Conservation (phyloP, 306 rosid genomes). For the Sphenostylis stenocarpa region DNA sequence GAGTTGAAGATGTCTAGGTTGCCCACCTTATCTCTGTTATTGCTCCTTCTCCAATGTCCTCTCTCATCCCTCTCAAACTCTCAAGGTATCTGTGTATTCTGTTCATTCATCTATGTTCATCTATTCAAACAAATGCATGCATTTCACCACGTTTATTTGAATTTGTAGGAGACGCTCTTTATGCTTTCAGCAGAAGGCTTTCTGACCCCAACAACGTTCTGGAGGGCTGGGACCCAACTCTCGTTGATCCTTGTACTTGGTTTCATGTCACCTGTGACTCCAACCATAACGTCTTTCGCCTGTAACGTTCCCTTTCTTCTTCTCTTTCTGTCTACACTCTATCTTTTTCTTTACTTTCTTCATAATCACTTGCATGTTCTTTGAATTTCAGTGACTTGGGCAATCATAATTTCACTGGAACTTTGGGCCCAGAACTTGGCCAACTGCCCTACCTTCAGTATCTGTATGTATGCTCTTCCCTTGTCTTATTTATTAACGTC, state of each 20-base stretch:
- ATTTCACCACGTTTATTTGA: background rate
- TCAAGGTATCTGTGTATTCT: conserved; percentile 1
- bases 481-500: background rate
- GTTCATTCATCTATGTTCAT: too few species aligned
- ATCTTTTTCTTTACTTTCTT: background rate
- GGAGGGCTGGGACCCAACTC: conserved; percentile 98
- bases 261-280: conserved; percentile 63
- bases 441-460: conserved; percentile 66
- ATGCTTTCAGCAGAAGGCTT: conserved; percentile 68
- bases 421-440: conserved; percentile 73
- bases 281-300: conserved; percentile 57
- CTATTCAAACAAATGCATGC: too few species aligned
- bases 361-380: background rate
- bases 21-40: background rate
- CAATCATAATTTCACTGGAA: conserved; percentile 66
- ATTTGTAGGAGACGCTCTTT: conserved; percentile 67
- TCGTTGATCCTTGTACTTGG: conserved; percentile 86
- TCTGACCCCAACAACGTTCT: conserved; percentile 70
- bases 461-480: conserved; percentile 44
- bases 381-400: conserved; percentile 76
- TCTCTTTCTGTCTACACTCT: background rate
- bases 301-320: conserved; percentile 36
- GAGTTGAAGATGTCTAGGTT: conserved; percentile 9
- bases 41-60: conserved; percentile 24
- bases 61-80: conserved; percentile 26